Evolutionary conservation across 73 alveolate species (phyloP), one percentile per base, ranked within the genome.

Genomic region (Blepharisma stoltei): DNA sequence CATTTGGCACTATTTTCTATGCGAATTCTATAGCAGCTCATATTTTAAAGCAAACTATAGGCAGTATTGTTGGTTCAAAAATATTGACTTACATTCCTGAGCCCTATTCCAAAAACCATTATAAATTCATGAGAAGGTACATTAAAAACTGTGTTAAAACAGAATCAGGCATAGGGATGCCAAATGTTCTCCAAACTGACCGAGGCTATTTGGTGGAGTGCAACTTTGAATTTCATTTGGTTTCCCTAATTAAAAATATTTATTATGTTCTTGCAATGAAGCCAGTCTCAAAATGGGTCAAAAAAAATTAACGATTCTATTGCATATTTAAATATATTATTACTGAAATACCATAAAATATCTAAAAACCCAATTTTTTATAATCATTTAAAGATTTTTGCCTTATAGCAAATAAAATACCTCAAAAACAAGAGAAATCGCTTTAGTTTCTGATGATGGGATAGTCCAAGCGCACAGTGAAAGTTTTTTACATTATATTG

Each of bases 61-160:
- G 23, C 23, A 25, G 46, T 9, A 60, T 60, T 60, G 46, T 60
- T 9, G 73, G 73, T 2, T 14, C 14, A n/a, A 14, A n/a, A 38
- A 60, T 60, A 18, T 60, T 47, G 14, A 2, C 73, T 60, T 60
- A 60, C 23, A 38, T 60, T 25, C 73, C 73, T 60, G 14, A 60
- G 14, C 73, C 73, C 18, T 60, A 14, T 25, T 14, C n/a, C 46
- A 0, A 2, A 8, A 60, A 25, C 1, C 73, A 60, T 25, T 0
- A 60, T 1, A 8, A 60, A 2, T 38, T 1, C 5, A 60, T 60
- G 73, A n/a, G 23, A 60, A 60, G 23, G 5, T 60, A 20, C 5
- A 20, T 60, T 9, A 18, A 14, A 8, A 18, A n/a, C 23, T 60
- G 73, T 25, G 46, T 25, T 11, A 0, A 14, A 8, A 8, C 73